Evolutionary conservation across 139 green algal species (phyloP).

Genomic region (Chlorella vulgaris): DNA sequence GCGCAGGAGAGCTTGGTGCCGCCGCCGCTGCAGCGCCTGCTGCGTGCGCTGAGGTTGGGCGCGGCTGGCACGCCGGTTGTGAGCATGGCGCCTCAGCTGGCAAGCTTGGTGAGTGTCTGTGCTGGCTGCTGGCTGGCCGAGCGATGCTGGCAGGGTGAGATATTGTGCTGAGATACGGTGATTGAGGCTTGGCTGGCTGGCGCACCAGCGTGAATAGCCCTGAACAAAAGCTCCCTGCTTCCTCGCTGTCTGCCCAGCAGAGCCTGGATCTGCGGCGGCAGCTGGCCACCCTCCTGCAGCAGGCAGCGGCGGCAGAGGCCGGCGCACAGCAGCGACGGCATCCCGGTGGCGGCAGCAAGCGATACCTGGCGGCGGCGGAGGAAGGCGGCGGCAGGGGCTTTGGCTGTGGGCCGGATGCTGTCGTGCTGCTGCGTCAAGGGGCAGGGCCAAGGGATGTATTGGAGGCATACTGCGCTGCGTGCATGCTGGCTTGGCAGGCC

Average conservation of each 20-base stretch:
- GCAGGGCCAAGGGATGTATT: not conserved
- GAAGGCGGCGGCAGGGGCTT: not conserved
- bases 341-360: not conserved
- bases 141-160: not conserved
- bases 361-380: not conserved
- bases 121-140: not conserved
- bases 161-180: no score
- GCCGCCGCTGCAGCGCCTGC: conserved; percentile 38
- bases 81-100: conserved; percentile 18
- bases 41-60: not conserved
- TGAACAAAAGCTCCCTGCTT: no score
- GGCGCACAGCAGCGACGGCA: not conserved
- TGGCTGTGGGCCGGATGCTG: not conserved
- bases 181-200: no score
- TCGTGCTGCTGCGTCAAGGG: conserved; percentile 13
- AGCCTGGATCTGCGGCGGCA: not conserved
- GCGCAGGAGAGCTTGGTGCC: conserved; percentile 48
- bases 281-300: not conserved
- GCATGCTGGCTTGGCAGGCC: conserved; percentile 5
- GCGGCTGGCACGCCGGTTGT: not conserved
- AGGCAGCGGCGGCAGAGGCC: not conserved
- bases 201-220: no score
- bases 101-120: conserved; percentile 10
- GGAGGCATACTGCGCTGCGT: conserved; percentile 4
- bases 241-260: not conserved